These are phyloP conservation scores for Tephrocybe rancida DNA, from an alignment of 768 basidiomycete genomes.

Conservation along the genomic window DNA sequence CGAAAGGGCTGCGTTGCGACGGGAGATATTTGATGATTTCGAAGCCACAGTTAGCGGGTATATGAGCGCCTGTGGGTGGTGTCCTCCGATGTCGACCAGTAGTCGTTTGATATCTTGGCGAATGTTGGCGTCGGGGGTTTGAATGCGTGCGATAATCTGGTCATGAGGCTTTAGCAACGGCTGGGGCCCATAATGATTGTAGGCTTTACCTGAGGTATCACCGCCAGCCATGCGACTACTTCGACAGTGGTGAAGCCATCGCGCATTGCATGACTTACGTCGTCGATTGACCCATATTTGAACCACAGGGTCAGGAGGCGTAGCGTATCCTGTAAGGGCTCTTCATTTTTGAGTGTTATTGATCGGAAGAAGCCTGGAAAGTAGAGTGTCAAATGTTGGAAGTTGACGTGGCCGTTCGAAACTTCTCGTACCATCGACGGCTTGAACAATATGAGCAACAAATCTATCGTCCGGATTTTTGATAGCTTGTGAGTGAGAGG, in stretches of 20 bases:
- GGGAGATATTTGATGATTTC: conserved; percentile 84
- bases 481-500: conserved; percentile 57
- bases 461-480: conserved; percentile 68
- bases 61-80: conserved; percentile 95
- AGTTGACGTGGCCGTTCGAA: background rate
- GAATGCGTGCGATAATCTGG: conserved; percentile 97
- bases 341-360: conserved; percentile 86
- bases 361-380: conserved; percentile 88
- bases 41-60: conserved; percentile 95
- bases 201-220: conserved; percentile 85
- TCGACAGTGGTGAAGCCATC: conserved; percentile 86
- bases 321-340: conserved; percentile 92
- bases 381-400: conserved; percentile 10
- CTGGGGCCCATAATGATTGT: background rate
- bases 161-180: background rate
- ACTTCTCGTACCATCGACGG: conserved; percentile 71
- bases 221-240: conserved; percentile 97
- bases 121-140: conserved; percentile 87
- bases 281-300: conserved; percentile 89
- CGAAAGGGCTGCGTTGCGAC: conserved; percentile 76
- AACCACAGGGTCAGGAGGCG: conserved; percentile 96
- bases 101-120: conserved; percentile 86
- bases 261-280: conserved; percentile 87
- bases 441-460: conserved; percentile 84
- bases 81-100: conserved; percentile 88